Evolutionary conservation across 768 basidiomycete genomes (phyloP), one percentile per base, ranked within the genome.

Genomic region (Strobilomyces echinocephalus): DNA sequence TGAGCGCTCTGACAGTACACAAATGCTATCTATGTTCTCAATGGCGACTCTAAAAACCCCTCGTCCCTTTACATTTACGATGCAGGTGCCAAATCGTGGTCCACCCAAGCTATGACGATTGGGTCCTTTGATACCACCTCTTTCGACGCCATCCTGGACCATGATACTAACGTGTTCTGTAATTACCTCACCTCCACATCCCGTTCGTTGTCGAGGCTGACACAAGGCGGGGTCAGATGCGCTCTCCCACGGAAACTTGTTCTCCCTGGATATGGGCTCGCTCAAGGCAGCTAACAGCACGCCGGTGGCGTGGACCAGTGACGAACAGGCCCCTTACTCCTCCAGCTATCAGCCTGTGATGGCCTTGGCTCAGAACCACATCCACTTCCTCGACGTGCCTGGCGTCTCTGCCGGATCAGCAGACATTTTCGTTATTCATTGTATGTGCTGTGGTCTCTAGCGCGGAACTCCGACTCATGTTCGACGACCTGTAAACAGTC

Each of bases 121-220:
- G 78, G 77, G 34, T 69, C 69, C 49, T 85, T 87, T 60, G 83
- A 93, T 66, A 78, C 82, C 5, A 68, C 76, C 2, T 79, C 81
- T 18, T 86, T 84, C 62, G 77, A 74, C 26, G 80, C 88, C 26
- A 84, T 95, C 56, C 79, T 97, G 33, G 94, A 97, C 72, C 94
- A 95, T 59, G 94, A 97, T 69, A 97, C 94, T 46, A 94, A 95
- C 57, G 83, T 87, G 55, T 87, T 97, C 72, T 94, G 87, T 88
- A 68, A 46, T 58, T 45, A 1, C 28, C 10, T 39, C 43, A 3
- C 15, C 8, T 47, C 4, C 5, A 8, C 11, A 6, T 33, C 10
- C 8, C 21, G 7, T 49, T 41, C 16, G 28, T 5, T 4, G 24
- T 50, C 46, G 47, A 31, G 35, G 55, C 55, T 59, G 8, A 64